A percentile compares a stretch with the other conserved stretches of the same genome.
phyloP scores from a whole-genome alignment of 345 rosid genomes.

The Sisymbrium altissimum region DNA sequence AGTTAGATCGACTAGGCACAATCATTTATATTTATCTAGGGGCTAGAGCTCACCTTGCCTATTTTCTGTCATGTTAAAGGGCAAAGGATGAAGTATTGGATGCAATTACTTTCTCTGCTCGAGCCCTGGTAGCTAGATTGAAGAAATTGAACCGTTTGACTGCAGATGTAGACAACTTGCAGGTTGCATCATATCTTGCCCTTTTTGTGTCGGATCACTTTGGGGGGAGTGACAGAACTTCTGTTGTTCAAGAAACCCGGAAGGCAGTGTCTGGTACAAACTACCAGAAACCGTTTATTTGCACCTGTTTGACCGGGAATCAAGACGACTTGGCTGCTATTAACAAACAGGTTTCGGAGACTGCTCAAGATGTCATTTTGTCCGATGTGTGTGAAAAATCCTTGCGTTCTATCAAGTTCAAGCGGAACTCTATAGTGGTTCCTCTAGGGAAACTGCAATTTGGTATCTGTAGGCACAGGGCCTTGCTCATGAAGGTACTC shows the following conservation, averaged over 20 bases:
- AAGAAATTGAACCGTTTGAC: conserved; percentile 47
- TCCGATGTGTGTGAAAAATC: conserved; percentile 83
- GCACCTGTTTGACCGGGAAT: conserved; percentile 91
- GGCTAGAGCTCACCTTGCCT: background rate
- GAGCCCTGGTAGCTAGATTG: conserved; percentile 54
- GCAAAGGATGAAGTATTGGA: conserved; percentile 82
- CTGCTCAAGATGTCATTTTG: conserved; percentile 52
- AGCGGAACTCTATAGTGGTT: conserved; percentile 64
- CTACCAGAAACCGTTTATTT: conserved; percentile 77
- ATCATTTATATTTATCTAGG: background rate
- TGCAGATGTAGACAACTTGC: conserved; percentile 55
- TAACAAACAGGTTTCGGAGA: conserved; percentile 32
- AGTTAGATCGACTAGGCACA: background rate
- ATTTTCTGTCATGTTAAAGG: conserved; percentile 37
- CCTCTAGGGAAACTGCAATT: conserved; percentile 82
- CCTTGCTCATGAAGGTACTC: conserved; percentile 85
- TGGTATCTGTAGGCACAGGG: conserved; percentile 95
- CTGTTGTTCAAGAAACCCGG: conserved; percentile 61
- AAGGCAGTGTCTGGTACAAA: conserved; percentile 80
- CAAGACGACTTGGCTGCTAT: conserved; percentile 37
- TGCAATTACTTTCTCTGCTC: conserved; percentile 74
- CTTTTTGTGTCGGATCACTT: conserved; percentile 96
- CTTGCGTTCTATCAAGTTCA: conserved; percentile 59
- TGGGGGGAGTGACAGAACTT: conserved; percentile 87
- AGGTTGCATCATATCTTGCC: conserved; percentile 72